Percentiles rank a stretch among this genome's conserved stretches.
These are phyloP conservation scores for Chlamydomonas incerta DNA, from an alignment of 139 green algal species.

Conservation along the genomic window DNA sequence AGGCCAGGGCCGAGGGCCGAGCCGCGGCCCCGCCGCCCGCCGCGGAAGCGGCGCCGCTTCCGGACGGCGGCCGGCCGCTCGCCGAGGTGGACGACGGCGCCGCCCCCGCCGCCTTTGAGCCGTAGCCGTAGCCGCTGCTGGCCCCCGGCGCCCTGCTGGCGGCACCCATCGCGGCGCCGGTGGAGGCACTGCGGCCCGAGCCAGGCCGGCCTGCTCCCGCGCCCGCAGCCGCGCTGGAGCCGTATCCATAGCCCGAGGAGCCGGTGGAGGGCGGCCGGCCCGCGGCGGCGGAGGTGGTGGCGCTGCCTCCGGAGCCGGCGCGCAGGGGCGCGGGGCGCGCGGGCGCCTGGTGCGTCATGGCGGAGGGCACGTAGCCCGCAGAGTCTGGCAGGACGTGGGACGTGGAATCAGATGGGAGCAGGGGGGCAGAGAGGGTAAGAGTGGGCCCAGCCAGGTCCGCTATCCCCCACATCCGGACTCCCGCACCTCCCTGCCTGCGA, in stretches of 20 bases:
- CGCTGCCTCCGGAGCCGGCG: not conserved
- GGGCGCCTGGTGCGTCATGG: slow-evolving; percentile 12
- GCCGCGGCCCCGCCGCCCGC: not conserved
- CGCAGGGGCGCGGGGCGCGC: not conserved
- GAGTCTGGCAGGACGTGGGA: not conserved
- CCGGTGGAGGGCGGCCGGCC: not conserved
- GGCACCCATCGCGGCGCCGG: not conserved
- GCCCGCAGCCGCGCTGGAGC: too few relatives aligned
- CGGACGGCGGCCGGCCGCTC: not conserved
- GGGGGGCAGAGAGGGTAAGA: too few relatives aligned
- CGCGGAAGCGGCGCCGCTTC: too few relatives aligned
- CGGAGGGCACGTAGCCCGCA: slow-evolving; percentile 20
- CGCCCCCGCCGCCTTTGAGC: not conserved
- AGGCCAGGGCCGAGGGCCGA: not conserved
- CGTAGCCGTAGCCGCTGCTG: not conserved
- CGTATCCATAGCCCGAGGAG: not conserved
- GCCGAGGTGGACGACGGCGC: too few relatives aligned
- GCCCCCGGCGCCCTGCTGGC: not conserved
- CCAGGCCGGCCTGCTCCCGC: not conserved
- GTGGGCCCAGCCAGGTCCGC: too few relatives aligned
- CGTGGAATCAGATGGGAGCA: too few relatives aligned
- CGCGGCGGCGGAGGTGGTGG: not conserved
- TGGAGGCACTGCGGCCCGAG: slow-evolving; percentile 7
- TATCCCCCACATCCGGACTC: too few relatives aligned
- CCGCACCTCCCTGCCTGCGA: too few relatives aligned